A percentile compares a stretch with the other conserved stretches of the same genome.
phyloP scores from a whole-genome alignment of 2,329 filamentous ascomycete species.

The Alternaria sp. region DNA sequence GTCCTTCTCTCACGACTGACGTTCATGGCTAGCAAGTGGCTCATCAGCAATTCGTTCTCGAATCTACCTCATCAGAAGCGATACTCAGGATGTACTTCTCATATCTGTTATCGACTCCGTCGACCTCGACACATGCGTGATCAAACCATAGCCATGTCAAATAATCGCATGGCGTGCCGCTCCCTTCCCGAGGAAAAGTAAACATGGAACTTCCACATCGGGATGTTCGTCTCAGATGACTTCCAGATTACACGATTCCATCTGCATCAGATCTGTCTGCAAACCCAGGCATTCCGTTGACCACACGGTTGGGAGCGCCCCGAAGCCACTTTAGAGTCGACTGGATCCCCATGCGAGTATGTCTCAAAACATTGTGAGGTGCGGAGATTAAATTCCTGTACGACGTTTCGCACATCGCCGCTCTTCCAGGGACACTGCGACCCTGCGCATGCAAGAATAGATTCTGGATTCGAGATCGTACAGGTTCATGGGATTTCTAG shows the following conservation, averaged over 20 bases:
- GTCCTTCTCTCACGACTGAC: neutral
- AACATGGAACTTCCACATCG: neutral
- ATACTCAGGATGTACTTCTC: neutral
- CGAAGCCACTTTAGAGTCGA: constrained; percentile 13
- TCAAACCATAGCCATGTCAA: neutral
- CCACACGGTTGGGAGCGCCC: constrained; percentile 21
- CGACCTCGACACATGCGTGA: neutral
- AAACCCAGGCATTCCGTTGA: constrained; percentile 13
- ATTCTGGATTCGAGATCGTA: neutral
- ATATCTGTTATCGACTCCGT: neutral
- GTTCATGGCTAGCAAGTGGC: neutral
- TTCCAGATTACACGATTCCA: constrained; percentile 12
- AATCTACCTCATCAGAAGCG: neutral
- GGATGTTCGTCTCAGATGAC: constrained; percentile 17
- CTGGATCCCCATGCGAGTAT: constrained; percentile 17
- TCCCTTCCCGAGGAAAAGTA: neutral
- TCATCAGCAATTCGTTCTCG: neutral
- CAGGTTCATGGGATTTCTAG: neutral
- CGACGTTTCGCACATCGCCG: constrained; percentile 24
- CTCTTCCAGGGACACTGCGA: constrained; percentile 11
- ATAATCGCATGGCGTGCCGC: neutral
- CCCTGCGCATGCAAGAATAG: neutral
- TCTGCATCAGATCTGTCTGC: constrained; percentile 19
- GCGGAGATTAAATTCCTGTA: constrained; percentile 18
- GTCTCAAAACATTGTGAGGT: constrained; percentile 23